Evolutionary conservation across 352 stramenopile genomes (phyloP).

Genomic region (Pelagophyceae sp.): DNA sequence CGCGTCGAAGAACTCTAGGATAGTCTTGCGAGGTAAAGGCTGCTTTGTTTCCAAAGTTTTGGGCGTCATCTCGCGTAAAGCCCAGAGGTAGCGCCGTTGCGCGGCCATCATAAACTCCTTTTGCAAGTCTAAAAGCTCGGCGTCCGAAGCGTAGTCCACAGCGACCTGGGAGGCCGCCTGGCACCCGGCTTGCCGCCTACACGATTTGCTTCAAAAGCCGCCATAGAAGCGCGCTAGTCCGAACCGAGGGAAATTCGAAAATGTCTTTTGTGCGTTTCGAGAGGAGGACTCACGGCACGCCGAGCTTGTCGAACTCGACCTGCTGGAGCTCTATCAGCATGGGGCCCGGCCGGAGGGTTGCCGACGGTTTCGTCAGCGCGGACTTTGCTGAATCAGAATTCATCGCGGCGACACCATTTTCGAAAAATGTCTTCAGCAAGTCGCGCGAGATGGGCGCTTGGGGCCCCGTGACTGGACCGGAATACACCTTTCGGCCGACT

Average conservation of each 20-base stretch:
- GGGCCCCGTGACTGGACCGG: not conserved
- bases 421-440: not conserved
- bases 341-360: not conserved
- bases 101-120: not conserved
- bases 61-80: not conserved
- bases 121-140: not conserved
- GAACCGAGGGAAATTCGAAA: too few species aligned
- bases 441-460: not conserved
- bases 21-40: not conserved
- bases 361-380: not conserved
- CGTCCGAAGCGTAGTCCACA: not conserved
- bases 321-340: constrained; percentile 3
- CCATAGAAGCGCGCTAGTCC: too few species aligned
- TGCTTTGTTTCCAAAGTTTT: not conserved
- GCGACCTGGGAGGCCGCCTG: not conserved
- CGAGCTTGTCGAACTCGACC: not conserved
- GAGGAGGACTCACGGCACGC: too few species aligned
- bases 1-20: constrained; percentile 12
- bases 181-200: not conserved
- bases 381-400: not conserved
- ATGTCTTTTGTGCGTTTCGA: too few species aligned
- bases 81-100: not conserved
- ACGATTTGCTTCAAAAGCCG: too few species aligned
- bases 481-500: not conserved
- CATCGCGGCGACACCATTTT: not conserved